Evolutionary conservation across 2,329 filamentous ascomycete genomes (phyloP).

Genomic region (Calonectria henricotiae): DNA sequence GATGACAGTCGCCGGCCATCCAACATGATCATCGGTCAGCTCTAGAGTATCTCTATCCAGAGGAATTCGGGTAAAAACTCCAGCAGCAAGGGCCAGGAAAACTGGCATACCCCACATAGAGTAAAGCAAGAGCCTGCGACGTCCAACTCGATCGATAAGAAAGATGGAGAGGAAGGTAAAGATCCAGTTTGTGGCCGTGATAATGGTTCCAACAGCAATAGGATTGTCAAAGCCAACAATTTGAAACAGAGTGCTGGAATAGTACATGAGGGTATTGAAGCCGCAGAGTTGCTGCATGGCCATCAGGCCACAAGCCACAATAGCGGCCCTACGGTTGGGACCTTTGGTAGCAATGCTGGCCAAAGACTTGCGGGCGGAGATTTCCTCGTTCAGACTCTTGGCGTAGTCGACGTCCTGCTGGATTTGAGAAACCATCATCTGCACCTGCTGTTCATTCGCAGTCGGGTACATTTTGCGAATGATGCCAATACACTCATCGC

Average conservation of each 20-base stretch:
- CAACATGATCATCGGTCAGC: slow-evolving; percentile 36
- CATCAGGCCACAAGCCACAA: slow-evolving; percentile 64
- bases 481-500: slow-evolving; percentile 53
- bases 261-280: slow-evolving; percentile 51
- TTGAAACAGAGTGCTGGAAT: slow-evolving; percentile 44
- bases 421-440: slow-evolving; percentile 49
- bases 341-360: slow-evolving; percentile 56
- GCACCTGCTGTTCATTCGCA: slow-evolving; percentile 49
- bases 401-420: slow-evolving; percentile 37
- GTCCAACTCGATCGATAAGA: slow-evolving; percentile 42
- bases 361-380: slow-evolving; percentile 42
- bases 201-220: slow-evolving; percentile 61
- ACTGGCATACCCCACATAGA: slow-evolving; percentile 46
- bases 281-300: slow-evolving; percentile 56
- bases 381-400: slow-evolving; percentile 42
- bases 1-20: slow-evolving; percentile 41
- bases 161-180: slow-evolving; percentile 44
- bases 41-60: slow-evolving; percentile 36
- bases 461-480: slow-evolving; percentile 41
- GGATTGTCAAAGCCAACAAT: slow-evolving; percentile 57
- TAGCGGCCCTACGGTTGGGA: slow-evolving; percentile 59
- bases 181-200: slow-evolving; percentile 43
- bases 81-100: slow-evolving; percentile 39
- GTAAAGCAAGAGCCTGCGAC: slow-evolving; percentile 40
- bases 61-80: slow-evolving; percentile 38